Evolutionary conservation across 257 asterid genomes (phyloP).

Genomic region (Nicotiana knightiana): DNA sequence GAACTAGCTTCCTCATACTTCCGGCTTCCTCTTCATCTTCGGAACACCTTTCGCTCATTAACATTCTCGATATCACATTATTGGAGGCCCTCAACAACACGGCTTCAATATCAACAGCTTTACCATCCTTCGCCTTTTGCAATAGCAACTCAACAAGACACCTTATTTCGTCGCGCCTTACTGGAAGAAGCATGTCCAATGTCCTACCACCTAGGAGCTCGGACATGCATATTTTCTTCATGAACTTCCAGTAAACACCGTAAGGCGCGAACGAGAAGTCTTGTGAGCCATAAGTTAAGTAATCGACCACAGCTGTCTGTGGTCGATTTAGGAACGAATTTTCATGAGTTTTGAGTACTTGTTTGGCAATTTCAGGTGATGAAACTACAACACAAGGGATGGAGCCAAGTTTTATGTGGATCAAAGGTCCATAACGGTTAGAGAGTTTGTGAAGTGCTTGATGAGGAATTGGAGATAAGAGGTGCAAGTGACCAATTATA

Average conservation of each 20-base stretch:
- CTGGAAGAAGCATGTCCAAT: conserved; percentile 45
- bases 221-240: conserved; percentile 73
- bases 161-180: conserved; percentile 41
- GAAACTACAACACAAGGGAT: conserved; percentile 62
- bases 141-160: conserved; percentile 22
- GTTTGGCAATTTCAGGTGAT: conserved; percentile 52
- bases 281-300: conserved; percentile 51
- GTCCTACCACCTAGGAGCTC: conserved; percentile 64
- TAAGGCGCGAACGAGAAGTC: conserved; percentile 72
- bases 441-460: conserved; percentile 64
- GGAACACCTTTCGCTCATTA: conserved; percentile 55
- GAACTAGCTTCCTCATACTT: conserved; percentile 40
- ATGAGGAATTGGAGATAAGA: conserved; percentile 68
- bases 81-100: conserved; percentile 50
- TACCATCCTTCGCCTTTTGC: conserved; percentile 22
- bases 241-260: conserved; percentile 68
- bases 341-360: conserved; percentile 63
- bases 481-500: conserved; percentile 73
- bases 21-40: conserved; percentile 45
- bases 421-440: conserved; percentile 41
- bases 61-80: conserved; percentile 61
- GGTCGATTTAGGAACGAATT: conserved; percentile 45
- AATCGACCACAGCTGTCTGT: conserved; percentile 38
- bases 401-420: conserved; percentile 52
- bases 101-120: conserved; percentile 40